Evolutionary conservation across 164 flowering plant genomes (phyloP), one percentile per base, ranked within the genome.

Genomic region (Magnolia officinalis): DNA sequence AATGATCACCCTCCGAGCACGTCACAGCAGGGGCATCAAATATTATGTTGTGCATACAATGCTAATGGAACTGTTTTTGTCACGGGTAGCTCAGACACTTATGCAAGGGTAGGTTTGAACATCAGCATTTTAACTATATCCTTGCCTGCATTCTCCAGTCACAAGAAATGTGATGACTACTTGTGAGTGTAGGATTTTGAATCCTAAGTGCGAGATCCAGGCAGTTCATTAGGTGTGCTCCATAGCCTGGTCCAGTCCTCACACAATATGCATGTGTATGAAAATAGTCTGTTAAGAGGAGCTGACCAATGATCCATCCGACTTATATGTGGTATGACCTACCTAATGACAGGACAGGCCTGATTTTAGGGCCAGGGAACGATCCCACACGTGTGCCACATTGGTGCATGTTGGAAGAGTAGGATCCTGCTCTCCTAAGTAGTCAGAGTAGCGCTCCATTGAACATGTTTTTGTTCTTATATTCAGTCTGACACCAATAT

Each of bases 11-110:
- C 91, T 14, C 79, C 94, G 50, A 89, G 86, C 82, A 76, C 81
- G 67, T 79, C 75, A 71, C 83, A 83, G 7, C 93, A 77, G 51
- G 83, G 69, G 70, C 92, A 87, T 83, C 98, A 91, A 79, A 91
- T 96, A 52, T 78, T 93, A 50, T 96, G 99, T 68, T 96, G 99
- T 81, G 90, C 98, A 37, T 96, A 80, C 85, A 96, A 96, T 88
- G 96, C 98, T 67, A 91, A 81, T 85, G 99, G 99, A 82, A 91
- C 98, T 73, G 91, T 92, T 77, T 96, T 96, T 89, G 99, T 96
- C 73, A 94, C 99, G 72, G 99, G 99, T 61, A 94, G 99, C 87
- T 96, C 99, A 55, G 99, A 96, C 78, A 90, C 89, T 81, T 90
- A 80, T 77, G 99, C 99, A 23, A 90, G 99, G 98, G 99, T 96